Evolutionary conservation across 768 basidiomycete species (phyloP), one percentile per base, ranked within the genome.

Genomic region (Phaffia australis): DNA sequence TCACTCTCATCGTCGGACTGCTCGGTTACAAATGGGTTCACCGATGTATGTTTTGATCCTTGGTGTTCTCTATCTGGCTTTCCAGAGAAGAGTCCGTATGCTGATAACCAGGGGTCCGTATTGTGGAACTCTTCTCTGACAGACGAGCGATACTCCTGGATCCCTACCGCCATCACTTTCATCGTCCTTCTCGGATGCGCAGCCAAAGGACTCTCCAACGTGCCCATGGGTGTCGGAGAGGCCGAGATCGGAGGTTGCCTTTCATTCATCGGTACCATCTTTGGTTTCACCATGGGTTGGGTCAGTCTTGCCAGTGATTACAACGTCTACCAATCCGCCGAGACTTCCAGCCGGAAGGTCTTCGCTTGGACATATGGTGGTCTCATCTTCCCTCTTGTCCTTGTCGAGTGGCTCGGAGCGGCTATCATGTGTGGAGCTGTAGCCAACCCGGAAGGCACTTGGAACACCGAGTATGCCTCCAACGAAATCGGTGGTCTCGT

Each of bases 1-100:
- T 88, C 42, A 85, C 87, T 2, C 81, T 91, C 35, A 68, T 86
- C 27, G 79, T 83, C 72, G 65, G 78, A 49, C 59, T 66, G 21
- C 32, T 61, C 35, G 66, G 66, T 23, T 67, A 67, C 66, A 62
- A 67, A n/a, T 67, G 55, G 55, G 66, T 67, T 18, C 66, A 67
- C 66, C 46, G 42, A 9, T 67, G 63, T 56, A 42, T 42, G 35
- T 42, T 11, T 42, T 42, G 6, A 4, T 42, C 11, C 11, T 42
- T 11, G 11, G 11, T 42, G 11, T 11, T 5, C 35, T 11, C 4
- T 42, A 11, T 11, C 11, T 42, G 11, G 35, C 35, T 42, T 42
- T 11, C 11, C 35, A 42, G n/a, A 42, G 35, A 42, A 42, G 35
- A 42, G 11, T 42, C 35, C 11, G 35, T 4, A 42, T 42, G 35